Conservation (phyloP, 2,329 filamentous ascomycete genomes). For the Alternaria sp. region DNA sequence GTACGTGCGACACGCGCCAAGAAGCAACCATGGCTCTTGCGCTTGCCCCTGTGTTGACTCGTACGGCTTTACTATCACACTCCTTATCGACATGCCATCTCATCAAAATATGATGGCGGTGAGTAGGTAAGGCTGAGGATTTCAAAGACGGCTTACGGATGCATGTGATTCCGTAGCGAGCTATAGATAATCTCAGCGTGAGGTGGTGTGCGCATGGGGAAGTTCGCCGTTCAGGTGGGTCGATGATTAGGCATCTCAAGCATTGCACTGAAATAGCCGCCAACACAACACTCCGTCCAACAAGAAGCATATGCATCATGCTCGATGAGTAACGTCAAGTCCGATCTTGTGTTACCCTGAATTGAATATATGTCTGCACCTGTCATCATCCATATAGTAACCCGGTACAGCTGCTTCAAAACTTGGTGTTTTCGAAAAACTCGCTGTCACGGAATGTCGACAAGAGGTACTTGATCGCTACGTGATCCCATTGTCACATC, state of each 20-base stretch:
- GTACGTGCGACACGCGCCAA: slow-evolving; percentile 17
- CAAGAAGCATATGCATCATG: not conserved
- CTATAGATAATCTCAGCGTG: not conserved
- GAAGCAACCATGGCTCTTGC: slow-evolving; percentile 15
- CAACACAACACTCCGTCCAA: not conserved
- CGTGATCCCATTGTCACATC: not conserved
- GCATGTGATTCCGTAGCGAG: not conserved
- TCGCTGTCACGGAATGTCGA: too few species aligned
- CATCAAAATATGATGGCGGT: not conserved
- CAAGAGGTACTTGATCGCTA: not conserved
- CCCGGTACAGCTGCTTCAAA: too few species aligned
- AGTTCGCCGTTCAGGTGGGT: not conserved
- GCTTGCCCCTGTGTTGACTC: slow-evolving; percentile 12
- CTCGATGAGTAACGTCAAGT: not conserved
- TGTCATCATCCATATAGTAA: too few species aligned
- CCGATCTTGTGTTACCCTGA: not conserved
- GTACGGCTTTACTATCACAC: slow-evolving; percentile 8
- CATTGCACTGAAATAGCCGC: slow-evolving; percentile 17
- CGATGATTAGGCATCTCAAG: slow-evolving; percentile 15
- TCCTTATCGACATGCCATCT: slow-evolving; percentile 10
- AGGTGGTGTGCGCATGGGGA: slow-evolving; percentile 5
- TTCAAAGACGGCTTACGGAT: not conserved
- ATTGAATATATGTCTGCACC: not conserved
- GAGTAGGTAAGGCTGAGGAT: not conserved
- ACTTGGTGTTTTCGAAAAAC: too few species aligned